Conservation (phyloP, 2,329 filamentous ascomycete species). For the Ascocoryne sarcoides region DNA sequence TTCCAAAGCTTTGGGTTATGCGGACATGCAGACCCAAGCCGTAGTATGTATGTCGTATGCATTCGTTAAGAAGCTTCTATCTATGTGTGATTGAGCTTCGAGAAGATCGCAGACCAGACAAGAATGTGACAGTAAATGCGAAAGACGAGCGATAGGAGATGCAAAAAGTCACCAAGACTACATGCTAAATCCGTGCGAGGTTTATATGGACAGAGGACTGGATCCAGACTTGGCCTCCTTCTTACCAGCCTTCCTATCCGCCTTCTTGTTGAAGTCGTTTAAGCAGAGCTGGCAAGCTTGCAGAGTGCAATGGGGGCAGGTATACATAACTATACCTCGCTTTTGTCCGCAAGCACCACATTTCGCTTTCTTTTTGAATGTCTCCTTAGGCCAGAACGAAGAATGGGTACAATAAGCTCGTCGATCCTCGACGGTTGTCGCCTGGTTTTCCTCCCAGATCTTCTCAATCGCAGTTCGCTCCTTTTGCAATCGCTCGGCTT, state of each 20-base stretch:
- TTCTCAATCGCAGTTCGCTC: constrained; percentile 5
- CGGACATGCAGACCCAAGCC: too few relatives aligned
- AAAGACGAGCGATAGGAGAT: too few relatives aligned
- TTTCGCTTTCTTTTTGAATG: constrained; percentile 14
- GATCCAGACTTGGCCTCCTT: too few relatives aligned
- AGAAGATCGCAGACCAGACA: too few relatives aligned
- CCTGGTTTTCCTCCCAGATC: constrained; percentile 2
- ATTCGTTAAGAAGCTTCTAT: too few relatives aligned
- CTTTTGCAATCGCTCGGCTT: constrained; percentile 1
- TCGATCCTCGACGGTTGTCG: constrained; percentile 10
- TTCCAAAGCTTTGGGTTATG: too few relatives aligned
- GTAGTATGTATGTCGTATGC: too few relatives aligned
- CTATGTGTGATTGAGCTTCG: neutral
- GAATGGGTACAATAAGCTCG: constrained; percentile 11
- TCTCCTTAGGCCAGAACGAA: constrained; percentile 14
- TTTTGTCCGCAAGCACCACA: constrained; percentile 13
- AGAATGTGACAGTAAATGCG: too few relatives aligned
- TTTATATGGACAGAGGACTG: too few relatives aligned
- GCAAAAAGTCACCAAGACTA: too few relatives aligned
- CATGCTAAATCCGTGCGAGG: too few relatives aligned
- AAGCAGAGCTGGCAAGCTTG: constrained; percentile 11
- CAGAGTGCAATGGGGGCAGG: constrained; percentile 14
- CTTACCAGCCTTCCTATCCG: too few relatives aligned
- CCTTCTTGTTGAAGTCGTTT: constrained; percentile 3
- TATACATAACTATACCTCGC: constrained; percentile 11